Conservation (phyloP, 441 rosid genomes). For the Croton setiger region DNA sequence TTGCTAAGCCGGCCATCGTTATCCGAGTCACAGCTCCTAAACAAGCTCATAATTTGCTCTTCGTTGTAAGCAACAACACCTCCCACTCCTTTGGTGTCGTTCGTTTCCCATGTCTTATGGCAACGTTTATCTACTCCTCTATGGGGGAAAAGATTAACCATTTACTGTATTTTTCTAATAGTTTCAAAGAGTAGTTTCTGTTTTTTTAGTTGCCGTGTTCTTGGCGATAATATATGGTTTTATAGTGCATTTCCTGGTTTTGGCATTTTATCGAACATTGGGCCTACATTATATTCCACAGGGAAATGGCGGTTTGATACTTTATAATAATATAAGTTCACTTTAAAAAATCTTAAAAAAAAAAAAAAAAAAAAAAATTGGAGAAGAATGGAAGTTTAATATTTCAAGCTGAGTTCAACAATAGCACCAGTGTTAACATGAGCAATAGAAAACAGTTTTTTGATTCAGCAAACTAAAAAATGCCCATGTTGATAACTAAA, state of each 20-base stretch:
- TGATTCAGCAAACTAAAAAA: no score
- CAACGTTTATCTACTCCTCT: slow-evolving; percentile 11
- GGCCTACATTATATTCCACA: neutral
- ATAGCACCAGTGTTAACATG: no score
- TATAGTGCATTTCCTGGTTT: neutral
- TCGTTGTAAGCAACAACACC: neutral
- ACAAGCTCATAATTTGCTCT: slow-evolving; percentile 18
- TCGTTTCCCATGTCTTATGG: neutral
- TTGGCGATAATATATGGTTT: neutral
- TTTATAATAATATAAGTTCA: no score
- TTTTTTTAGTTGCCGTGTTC: neutral
- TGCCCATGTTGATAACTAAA: no score
- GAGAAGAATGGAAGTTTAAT: no score
- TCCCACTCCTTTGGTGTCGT: neutral
- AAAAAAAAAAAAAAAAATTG: no score
- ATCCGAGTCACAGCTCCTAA: slow-evolving; percentile 22
- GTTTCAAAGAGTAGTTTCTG: neutral
- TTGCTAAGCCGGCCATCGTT: slow-evolving; percentile 31
- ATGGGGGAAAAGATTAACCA: neutral
- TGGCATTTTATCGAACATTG: neutral
- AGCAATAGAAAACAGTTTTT: no score
- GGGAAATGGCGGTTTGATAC: neutral
- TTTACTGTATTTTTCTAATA: neutral
- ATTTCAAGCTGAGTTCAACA: no score
- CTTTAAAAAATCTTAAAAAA: no score